phyloP scores from a whole-genome alignment of 2,329 filamentous ascomycete species.

The Pseudogymnoascus sp. region DNA sequence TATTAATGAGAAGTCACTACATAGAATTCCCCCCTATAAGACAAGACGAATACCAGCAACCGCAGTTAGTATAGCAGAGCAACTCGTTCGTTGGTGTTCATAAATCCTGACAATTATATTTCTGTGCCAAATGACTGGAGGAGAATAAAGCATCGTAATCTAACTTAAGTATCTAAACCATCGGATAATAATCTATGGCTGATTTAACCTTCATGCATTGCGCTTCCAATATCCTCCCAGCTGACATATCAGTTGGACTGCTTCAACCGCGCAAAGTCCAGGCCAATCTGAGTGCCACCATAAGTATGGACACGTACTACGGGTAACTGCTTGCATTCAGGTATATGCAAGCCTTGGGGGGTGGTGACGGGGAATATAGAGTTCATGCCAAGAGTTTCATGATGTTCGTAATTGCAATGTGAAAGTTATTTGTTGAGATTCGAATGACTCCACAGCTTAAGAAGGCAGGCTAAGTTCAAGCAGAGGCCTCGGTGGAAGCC shows the following conservation, averaged over 20 bases:
- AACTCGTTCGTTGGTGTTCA: not conserved
- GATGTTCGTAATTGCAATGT: conserved; percentile 11
- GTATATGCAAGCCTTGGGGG: not conserved
- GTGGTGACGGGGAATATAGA: not conserved
- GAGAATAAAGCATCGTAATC: conserved; percentile 7
- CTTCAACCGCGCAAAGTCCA: conserved; percentile 1
- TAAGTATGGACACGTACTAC: conserved; percentile 3
- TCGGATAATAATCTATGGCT: conserved; percentile 6
- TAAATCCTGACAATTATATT: conserved; percentile 2
- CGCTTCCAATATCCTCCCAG: conserved; percentile 6
- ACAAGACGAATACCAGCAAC: not conserved
- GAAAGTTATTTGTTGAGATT: conserved; percentile 7
- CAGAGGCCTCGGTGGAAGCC: conserved; percentile 5
- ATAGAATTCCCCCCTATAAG: too few relatives aligned
- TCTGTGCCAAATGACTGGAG: conserved; percentile 4
- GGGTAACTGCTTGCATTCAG: conserved; percentile 2
- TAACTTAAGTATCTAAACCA: conserved; percentile 8
- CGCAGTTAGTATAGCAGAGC: not conserved
- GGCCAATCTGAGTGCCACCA: conserved; percentile 6
- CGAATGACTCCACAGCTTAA: not conserved
- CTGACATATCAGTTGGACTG: not conserved
- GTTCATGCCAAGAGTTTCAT: conserved; percentile 9
- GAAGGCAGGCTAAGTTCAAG: not conserved
- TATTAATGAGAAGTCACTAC: not conserved
- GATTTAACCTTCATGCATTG: conserved; percentile 7